These are phyloP conservation scores for Melaleuca alternifolia DNA, from an alignment of 345 rosid species.

Conservation along the genomic window DNA sequence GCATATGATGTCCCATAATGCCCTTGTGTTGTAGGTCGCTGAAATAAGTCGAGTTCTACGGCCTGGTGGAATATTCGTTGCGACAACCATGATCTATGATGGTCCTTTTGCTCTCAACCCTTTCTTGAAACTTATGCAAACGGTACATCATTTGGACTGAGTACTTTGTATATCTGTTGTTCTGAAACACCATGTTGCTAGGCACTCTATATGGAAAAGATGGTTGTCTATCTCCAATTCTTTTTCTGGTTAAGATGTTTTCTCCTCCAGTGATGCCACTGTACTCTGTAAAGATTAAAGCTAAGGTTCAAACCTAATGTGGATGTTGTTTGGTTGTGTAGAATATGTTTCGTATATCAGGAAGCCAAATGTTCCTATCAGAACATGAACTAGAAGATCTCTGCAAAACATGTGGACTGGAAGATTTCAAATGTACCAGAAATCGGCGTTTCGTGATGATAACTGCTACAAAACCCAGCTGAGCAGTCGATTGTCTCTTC, in stretches of 20 bases:
- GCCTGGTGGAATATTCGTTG: constrained; percentile 85
- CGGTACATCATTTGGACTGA: constrained; percentile 19
- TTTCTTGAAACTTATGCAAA: constrained; percentile 28
- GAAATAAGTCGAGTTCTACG: constrained; percentile 78
- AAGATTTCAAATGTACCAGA: constrained; percentile 45
- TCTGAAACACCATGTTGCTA: not conserved
- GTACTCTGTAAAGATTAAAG: not conserved
- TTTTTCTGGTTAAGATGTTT: not conserved
- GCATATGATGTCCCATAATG: not conserved
- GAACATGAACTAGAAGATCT: constrained; percentile 77
- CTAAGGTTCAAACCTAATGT: not conserved
- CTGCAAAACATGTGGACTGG: constrained; percentile 66
- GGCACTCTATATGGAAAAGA: not conserved
- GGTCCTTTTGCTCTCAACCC: constrained; percentile 48
- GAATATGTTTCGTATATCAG: constrained; percentile 35
- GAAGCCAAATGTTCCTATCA: constrained; percentile 31
- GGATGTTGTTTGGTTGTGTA: constrained; percentile 3
- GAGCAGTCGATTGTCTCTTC: not conserved
- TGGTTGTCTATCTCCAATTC: not conserved
- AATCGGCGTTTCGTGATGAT: constrained; percentile 66
- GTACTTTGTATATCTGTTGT: not conserved
- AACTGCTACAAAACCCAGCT: constrained; percentile 57
- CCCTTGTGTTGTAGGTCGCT: constrained; percentile 41
- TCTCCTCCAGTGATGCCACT: not conserved
- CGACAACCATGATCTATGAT: constrained; percentile 53